These are phyloP conservation scores for Phialophora verrucosa DNA, from an alignment of 2,329 filamentous ascomycete genomes.

Conservation along the genomic window DNA sequence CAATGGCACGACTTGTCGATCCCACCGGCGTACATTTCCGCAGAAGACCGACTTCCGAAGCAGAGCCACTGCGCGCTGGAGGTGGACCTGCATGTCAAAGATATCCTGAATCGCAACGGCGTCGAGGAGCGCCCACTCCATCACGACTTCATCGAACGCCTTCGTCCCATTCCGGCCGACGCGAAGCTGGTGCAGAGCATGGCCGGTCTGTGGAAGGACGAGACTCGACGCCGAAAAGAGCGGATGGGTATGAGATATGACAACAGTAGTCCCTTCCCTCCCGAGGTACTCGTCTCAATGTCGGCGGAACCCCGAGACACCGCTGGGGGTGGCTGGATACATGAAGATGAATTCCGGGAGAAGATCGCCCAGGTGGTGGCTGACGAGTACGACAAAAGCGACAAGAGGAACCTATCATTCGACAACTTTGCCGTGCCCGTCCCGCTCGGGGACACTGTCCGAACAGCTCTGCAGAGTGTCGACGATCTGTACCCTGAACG, in stretches of 20 bases:
- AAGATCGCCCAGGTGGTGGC: slow-evolving; percentile 67
- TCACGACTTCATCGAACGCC: slow-evolving; percentile 80
- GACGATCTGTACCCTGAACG: slow-evolving; percentile 82
- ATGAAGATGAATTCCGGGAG: slow-evolving; percentile 80
- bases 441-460: slow-evolving; percentile 65
- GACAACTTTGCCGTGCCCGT: slow-evolving; percentile 66
- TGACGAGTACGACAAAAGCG: slow-evolving; percentile 64
- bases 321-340: slow-evolving; percentile 83
- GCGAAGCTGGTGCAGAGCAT: slow-evolving; percentile 91
- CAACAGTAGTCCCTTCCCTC: slow-evolving; percentile 76
- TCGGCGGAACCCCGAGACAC: slow-evolving; percentile 78
- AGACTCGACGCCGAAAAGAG: slow-evolving; percentile 77
- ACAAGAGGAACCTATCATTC: slow-evolving; percentile 60
- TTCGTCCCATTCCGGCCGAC: slow-evolving; percentile 66
- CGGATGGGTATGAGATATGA: slow-evolving; percentile 69
- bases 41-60: slow-evolving; percentile 70
- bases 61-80: slow-evolving; percentile 89
- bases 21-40: slow-evolving; percentile 61
- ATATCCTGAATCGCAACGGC: slow-evolving; percentile 82
- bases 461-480: slow-evolving; percentile 80
- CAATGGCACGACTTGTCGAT: slow-evolving; percentile 83
- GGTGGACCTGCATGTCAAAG: slow-evolving; percentile 84
- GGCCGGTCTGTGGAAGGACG: slow-evolving; percentile 90
- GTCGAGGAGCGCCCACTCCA: slow-evolving; percentile 79
- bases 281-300: slow-evolving; percentile 84